Evolutionary conservation across 768 basidiomycete genomes (phyloP), one percentile per base, ranked within the genome.

Genomic region (Trichaptum fuscoviolaceum): DNA sequence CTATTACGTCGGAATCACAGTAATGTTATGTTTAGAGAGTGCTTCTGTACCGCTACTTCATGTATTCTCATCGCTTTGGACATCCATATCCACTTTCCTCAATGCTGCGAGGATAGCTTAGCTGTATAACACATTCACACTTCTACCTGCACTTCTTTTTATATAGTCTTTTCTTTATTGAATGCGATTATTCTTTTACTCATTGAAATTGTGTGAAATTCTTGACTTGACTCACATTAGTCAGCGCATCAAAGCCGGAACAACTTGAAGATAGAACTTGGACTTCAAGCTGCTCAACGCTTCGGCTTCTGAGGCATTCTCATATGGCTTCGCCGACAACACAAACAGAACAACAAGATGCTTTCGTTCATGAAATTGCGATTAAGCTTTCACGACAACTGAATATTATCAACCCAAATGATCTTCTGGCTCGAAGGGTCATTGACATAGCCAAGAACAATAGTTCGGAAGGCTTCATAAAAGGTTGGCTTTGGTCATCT

Each of bases 341-440:
- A 52, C 15, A 52, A 52, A 2, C 20, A 4, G 42, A 52, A 52
- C 42, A 52, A 12, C 59, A 61, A 27, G 78, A 81, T 66, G 80
- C 82, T 25, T 91, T 90, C 74, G 84, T 79, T 58, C 90, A 93
- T 74, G 82, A 87, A 63, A 74, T 92, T 34, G 91, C 90, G 25
- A 88, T 92, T 67, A 87, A 91, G 78, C 83, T 96, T 9, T 95
- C 93, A 1, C 79, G 94, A 35, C 86, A 86, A 2, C 82, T 95
- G 71, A 95, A 95, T 74, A 81, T 82, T 17, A 75, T 94, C 67
- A 92, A 92, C 72, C 91, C 92, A 0, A 96, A 96, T 74, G 91
- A 93, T 70, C 76, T 91, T 3, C 84, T 96, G 24, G 94, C 93
- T 2, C 82, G 84, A 68, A 80, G 89, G 66, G 91, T 96, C 35